Conservation (phyloP, 2,329 filamentous ascomycete genomes). For the Cladosporium phlei region DNA sequence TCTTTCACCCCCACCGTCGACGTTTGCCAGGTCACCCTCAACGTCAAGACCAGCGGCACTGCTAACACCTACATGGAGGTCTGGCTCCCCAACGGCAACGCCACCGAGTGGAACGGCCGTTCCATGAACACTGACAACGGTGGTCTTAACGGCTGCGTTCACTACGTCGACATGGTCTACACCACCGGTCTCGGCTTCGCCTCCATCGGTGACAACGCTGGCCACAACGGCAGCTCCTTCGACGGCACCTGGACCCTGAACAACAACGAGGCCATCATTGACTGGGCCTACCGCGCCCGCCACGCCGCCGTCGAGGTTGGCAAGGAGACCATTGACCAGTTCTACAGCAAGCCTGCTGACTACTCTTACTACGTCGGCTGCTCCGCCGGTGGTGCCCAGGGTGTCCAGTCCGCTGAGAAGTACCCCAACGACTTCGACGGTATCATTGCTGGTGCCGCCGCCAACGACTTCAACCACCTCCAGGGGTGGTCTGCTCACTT, state of each 20-base stretch:
- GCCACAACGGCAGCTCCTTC: constrained; percentile 30
- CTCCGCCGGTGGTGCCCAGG: constrained; percentile 47
- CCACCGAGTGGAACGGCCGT: constrained; percentile 29
- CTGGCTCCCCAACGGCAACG: constrained; percentile 38
- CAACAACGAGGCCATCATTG: constrained; percentile 29
- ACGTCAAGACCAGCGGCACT: constrained; percentile 36
- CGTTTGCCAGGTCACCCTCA: constrained; percentile 39
- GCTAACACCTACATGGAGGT: constrained; percentile 42
- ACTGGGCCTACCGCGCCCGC: constrained; percentile 31
- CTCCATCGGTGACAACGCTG: constrained; percentile 32
- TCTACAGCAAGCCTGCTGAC: constrained; percentile 35
- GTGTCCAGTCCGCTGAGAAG: constrained; percentile 42
- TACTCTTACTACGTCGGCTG: constrained; percentile 48
- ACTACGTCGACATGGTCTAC: constrained; percentile 31
- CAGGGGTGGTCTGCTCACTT: constrained; percentile 43
- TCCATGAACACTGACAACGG: constrained; percentile 34
- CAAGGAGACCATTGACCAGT: constrained; percentile 32
- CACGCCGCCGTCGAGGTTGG: constrained; percentile 30
- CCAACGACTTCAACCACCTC: constrained; percentile 41
- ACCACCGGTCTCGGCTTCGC: constrained; percentile 30
- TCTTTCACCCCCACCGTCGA: constrained; percentile 28
- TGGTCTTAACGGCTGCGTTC: constrained; percentile 32
- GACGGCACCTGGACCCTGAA: constrained; percentile 28
- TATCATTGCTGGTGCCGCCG: constrained; percentile 43
- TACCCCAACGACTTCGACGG: constrained; percentile 48